Percentiles rank a stretch among this genome's conserved stretches.
Conservation (phyloP, 805 yeast species). For the Priceomyces melissophilus region DNA sequence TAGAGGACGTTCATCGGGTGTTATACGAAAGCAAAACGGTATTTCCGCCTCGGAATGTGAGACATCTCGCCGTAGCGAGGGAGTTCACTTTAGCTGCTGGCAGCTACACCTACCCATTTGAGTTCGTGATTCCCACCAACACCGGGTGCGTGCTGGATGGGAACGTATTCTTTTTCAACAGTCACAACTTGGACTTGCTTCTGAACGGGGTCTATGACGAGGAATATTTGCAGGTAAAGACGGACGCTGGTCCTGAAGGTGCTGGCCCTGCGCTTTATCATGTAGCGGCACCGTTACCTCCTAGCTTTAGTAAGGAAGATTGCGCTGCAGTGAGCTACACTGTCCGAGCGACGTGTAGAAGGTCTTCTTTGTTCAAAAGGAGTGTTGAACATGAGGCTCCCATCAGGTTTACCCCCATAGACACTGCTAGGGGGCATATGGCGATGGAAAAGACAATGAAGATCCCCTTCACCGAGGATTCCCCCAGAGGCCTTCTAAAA, state of each 20-base stretch:
- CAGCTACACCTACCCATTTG: constrained; percentile 47
- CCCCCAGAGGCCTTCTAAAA: too few species aligned
- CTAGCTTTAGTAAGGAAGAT: constrained; percentile 28
- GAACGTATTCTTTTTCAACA: too few species aligned
- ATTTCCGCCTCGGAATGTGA: constrained; percentile 50
- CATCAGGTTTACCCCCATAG: too few species aligned
- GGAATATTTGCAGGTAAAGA: too few species aligned
- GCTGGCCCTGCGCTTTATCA: constrained; percentile 14
- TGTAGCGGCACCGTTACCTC: constrained; percentile 28
- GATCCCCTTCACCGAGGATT: too few species aligned
- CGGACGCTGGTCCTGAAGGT: too few species aligned
- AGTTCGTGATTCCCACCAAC: constrained; percentile 40
- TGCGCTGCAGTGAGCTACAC: constrained; percentile 47
- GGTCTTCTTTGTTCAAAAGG: constrained; percentile 45
- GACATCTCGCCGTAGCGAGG: constrained; percentile 31
- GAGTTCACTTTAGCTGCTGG: constrained; percentile 51
- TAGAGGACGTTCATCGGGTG: constrained; percentile 42
- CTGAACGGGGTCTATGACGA: too few species aligned
- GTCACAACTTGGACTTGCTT: too few species aligned
- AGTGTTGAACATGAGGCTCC: constrained; percentile 19
- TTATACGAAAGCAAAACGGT: constrained; percentile 48
- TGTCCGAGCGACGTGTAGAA: constrained; percentile 57
- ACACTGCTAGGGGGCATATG: too few species aligned
- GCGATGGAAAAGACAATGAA: too few species aligned
- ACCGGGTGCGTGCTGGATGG: constrained; percentile 31